phyloP scores from a whole-genome alignment of 768 basidiomycete species.

The Suillus lakei region DNA sequence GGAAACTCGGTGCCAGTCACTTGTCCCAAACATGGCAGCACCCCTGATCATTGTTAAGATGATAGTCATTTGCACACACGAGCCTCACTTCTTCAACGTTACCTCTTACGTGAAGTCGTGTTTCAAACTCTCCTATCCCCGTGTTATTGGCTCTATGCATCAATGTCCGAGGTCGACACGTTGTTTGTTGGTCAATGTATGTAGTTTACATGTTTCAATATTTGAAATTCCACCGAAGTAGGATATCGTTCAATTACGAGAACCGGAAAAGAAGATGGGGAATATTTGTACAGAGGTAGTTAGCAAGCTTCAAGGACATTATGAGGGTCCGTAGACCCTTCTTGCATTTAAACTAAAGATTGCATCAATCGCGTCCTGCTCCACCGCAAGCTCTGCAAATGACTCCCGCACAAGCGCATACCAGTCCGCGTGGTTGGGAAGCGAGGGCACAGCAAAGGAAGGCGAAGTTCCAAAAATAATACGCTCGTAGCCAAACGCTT shows the following conservation, averaged over 20 bases:
- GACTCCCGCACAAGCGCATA: constrained; percentile 82
- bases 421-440: constrained; percentile 69
- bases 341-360: constrained; percentile 66
- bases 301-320: constrained; percentile 5
- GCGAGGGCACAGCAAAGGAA: constrained; percentile 50
- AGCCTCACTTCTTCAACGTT: too few species aligned
- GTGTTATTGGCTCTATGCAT: neutral
- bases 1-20: neutral
- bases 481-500: constrained; percentile 84
- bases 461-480: constrained; percentile 85
- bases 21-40: neutral
- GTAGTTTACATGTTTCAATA: neutral
- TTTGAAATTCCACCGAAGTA: neutral
- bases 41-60: neutral
- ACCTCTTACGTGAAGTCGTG: neutral
- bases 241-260: neutral
- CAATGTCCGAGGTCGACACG: neutral
- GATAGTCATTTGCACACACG: neutral
- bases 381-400: constrained; percentile 77
- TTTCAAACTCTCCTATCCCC: neutral
- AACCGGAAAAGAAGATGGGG: neutral
- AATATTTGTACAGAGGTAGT: neutral
- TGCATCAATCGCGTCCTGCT: constrained; percentile 76
- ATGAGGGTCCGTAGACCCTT: constrained; percentile 41
- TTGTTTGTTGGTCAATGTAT: neutral